These are phyloP conservation scores for Coffea humblotiana DNA, from an alignment of 305 asterid genomes.

Conservation along the genomic window DNA sequence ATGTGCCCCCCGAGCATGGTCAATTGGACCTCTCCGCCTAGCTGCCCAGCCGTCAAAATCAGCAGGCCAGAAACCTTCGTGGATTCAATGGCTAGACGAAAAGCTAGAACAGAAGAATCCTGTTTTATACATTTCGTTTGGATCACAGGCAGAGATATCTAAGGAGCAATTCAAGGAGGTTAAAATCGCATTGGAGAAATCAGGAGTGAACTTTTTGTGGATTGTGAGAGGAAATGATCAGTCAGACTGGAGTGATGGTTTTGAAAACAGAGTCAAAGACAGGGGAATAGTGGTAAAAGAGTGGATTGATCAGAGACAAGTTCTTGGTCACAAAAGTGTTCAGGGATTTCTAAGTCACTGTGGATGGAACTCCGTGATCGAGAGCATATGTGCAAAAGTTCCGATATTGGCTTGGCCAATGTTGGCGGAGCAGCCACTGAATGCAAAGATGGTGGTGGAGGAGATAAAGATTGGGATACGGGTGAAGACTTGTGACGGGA, in stretches of 20 bases:
- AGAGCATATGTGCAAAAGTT: conserved; percentile 36
- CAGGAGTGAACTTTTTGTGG: conserved; percentile 52
- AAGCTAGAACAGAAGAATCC: conserved; percentile 23
- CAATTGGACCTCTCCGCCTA: too few species aligned
- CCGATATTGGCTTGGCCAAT: conserved; percentile 34
- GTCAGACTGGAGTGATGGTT: not conserved
- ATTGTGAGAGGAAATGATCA: conserved; percentile 28
- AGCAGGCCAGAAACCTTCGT: conserved; percentile 26
- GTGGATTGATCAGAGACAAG: conserved; percentile 35
- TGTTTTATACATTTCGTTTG: conserved; percentile 56
- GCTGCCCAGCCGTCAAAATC: conserved; percentile 12
- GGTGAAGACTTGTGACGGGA: conserved; percentile 11
- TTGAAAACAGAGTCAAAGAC: conserved; percentile 26
- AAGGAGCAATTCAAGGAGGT: conserved; percentile 43
- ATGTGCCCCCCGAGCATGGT: too few species aligned
- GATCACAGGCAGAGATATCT: conserved; percentile 59
- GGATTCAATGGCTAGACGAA: conserved; percentile 32
- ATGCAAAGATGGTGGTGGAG: conserved; percentile 44
- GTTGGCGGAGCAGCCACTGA: conserved; percentile 45
- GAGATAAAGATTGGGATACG: conserved; percentile 33
- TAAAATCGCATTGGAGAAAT: conserved; percentile 42
- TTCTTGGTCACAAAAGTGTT: conserved; percentile 25
- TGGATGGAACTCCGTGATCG: conserved; percentile 34
- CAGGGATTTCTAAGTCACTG: conserved; percentile 35
- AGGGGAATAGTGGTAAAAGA: conserved; percentile 30